Evolutionary conservation across 2,329 filamentous ascomycete genomes (phyloP).

Genomic region (Pseudofabraea citricarpa): DNA sequence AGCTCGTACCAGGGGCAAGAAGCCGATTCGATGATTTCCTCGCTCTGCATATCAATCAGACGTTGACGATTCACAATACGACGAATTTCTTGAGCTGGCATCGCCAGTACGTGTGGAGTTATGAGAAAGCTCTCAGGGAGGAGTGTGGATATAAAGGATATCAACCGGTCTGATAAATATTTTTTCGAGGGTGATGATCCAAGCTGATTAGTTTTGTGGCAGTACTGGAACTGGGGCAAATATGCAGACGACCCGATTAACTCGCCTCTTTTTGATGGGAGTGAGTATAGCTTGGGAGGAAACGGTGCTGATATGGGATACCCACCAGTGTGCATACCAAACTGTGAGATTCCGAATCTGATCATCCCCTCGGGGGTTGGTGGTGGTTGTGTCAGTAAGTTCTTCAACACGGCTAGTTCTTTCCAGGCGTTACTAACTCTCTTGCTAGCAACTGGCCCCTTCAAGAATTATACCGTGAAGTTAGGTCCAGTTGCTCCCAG

Average conservation of each 20-base stretch:
- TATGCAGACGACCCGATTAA: constrained; percentile 39
- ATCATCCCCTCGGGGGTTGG: constrained; percentile 41
- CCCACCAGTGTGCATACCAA: constrained; percentile 6
- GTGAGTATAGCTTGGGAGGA: constrained; percentile 42
- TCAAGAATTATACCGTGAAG: constrained; percentile 28
- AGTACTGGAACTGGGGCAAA: constrained; percentile 41
- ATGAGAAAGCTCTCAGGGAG: constrained; percentile 35
- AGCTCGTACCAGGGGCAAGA: neutral
- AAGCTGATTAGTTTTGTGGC: constrained; percentile 30
- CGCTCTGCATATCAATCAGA: constrained; percentile 28
- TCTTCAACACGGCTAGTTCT: constrained; percentile 35
- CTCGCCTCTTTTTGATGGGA: constrained; percentile 51
- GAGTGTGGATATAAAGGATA: constrained; percentile 38
- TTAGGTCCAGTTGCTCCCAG: constrained; percentile 41
- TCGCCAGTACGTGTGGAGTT: constrained; percentile 34
- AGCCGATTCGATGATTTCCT: constrained; percentile 28
- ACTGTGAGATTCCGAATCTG: constrained; percentile 10
- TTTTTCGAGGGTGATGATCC: constrained; percentile 33
- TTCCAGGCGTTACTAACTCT: neutral
- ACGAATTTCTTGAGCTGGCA: constrained; percentile 39
- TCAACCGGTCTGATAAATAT: constrained; percentile 32
- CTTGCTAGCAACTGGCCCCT: neutral
- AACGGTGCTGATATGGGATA: constrained; percentile 33
- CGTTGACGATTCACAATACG: constrained; percentile 10
- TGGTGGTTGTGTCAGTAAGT: constrained; percentile 45